Percentiles rank a stretch among this genome's conserved stretches.
phyloP scores from a whole-genome alignment of 495 filamentous ascomycete genomes.

The Thermochaetoides thermophila region DNA sequence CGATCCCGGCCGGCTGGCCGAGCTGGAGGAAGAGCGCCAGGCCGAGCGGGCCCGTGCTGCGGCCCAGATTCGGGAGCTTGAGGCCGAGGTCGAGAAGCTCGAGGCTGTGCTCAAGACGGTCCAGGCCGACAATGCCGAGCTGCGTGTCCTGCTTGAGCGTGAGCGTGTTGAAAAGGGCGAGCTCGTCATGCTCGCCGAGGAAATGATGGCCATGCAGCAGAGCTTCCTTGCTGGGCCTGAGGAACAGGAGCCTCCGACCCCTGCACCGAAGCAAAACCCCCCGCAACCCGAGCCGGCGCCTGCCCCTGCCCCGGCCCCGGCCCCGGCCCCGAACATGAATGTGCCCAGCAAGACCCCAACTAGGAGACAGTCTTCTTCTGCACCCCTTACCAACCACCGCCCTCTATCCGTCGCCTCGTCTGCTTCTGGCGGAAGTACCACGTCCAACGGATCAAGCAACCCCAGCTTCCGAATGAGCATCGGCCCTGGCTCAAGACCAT shows the following conservation, averaged over 20 bases:
- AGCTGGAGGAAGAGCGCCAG: slow-evolving; percentile 33
- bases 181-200: slow-evolving; percentile 80
- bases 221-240: slow-evolving; percentile 8
- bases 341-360: slow-evolving; percentile 5
- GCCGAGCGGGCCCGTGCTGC: slow-evolving; percentile 35
- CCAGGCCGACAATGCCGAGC: slow-evolving; percentile 46
- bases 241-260: slow-evolving; percentile 4
- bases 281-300: not conserved
- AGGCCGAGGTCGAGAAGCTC: slow-evolving; percentile 55
- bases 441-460: not conserved
- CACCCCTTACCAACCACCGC: too few relatives aligned
- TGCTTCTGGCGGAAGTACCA: not conserved
- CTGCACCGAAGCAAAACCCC: not conserved
- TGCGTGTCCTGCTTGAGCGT: slow-evolving; percentile 50
- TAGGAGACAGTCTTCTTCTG: slow-evolving; percentile 4
- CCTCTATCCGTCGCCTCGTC: not conserved
- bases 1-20: slow-evolving; percentile 29
- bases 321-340: too few relatives aligned
- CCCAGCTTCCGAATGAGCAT: slow-evolving; percentile 6
- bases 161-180: slow-evolving; percentile 90
- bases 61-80: slow-evolving; percentile 40
- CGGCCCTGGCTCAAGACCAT: slow-evolving; percentile 1
- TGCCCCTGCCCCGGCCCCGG: not conserved
- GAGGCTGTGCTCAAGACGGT: slow-evolving; percentile 51
- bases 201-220: slow-evolving; percentile 54